phyloP scores from a whole-genome alignment of 2,329 filamentous ascomycete genomes.

The Fusarium sp. region DNA sequence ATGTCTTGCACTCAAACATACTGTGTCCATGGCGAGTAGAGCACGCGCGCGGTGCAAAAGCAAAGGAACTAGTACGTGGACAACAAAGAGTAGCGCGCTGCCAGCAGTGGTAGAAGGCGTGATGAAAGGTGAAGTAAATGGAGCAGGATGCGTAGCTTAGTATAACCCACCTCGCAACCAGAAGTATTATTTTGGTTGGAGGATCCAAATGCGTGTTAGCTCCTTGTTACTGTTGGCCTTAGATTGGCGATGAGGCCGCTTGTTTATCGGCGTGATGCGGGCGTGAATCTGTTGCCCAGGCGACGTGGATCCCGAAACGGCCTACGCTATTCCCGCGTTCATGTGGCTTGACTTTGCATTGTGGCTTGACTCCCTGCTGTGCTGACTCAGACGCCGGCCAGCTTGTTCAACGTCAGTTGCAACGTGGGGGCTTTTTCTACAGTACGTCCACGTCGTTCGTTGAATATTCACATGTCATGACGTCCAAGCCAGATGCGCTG shows the following conservation, averaged over 20 bases:
- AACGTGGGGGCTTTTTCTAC: conserved; percentile 29
- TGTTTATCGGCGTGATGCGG: conserved; percentile 37
- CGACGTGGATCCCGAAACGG: conserved; percentile 6
- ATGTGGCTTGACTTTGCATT: conserved; percentile 9
- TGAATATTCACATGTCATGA: conserved; percentile 41
- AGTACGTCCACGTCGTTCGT: conserved; percentile 2
- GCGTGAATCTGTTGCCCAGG: conserved; percentile 32
- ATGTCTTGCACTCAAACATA: conserved; percentile 24
- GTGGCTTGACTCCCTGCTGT: conserved; percentile 10
- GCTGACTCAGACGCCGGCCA: conserved; percentile 20
- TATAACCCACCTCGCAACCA: conserved; percentile 27
- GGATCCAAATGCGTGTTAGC: conserved; percentile 38
- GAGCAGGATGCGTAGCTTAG: conserved; percentile 14
- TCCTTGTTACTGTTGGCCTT: conserved; percentile 2
- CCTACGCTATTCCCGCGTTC: background rate
- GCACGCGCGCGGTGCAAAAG: conserved; percentile 38
- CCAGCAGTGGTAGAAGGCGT: conserved; percentile 43
- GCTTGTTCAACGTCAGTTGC: conserved; percentile 2
- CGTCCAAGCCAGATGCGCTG: conserved; percentile 34
- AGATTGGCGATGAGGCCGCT: conserved; percentile 44
- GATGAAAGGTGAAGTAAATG: conserved; percentile 24
- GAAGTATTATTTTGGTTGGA: conserved; percentile 42
- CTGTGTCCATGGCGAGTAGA: conserved; percentile 49
- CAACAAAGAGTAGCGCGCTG: conserved; percentile 54
- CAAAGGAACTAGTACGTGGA: conserved; percentile 44